Evolutionary conservation across 352 stramenopile genomes (phyloP).

Genomic region (Thalassiosira exigua): DNA sequence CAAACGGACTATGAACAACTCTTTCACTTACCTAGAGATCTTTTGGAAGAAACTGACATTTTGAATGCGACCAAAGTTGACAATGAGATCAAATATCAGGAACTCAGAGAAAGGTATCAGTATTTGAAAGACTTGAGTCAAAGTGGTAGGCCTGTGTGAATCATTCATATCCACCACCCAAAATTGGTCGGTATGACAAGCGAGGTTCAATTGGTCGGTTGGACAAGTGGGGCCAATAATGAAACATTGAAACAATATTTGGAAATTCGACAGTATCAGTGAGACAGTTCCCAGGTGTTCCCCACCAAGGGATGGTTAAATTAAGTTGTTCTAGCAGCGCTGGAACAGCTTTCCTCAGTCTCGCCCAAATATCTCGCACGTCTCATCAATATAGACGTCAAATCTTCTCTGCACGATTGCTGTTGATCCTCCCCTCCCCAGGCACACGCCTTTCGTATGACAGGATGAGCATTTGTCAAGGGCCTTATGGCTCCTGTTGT

Average conservation of each 20-base stretch:
- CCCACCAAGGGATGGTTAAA: too few species aligned
- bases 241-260: too few species aligned
- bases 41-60: slow-evolving; percentile 69
- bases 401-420: slow-evolving; percentile 6
- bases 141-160: slow-evolving; percentile 39
- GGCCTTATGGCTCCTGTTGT: background rate
- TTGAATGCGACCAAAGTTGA: slow-evolving; percentile 23
- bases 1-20: slow-evolving; percentile 69
- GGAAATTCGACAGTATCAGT: too few species aligned
- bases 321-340: too few species aligned
- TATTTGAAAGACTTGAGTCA: slow-evolving; percentile 31
- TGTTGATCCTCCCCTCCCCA: slow-evolving; percentile 27
- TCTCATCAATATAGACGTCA: slow-evolving; percentile 26
- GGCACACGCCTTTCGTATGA: slow-evolving; percentile 16
- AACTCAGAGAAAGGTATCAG: slow-evolving; percentile 45
- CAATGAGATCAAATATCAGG: background rate
- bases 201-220: too few species aligned
- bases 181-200: too few species aligned
- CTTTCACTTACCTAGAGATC: slow-evolving; percentile 72
- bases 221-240: too few species aligned
- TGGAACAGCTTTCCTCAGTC: too few species aligned
- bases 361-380: slow-evolving; percentile 21
- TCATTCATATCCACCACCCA: too few species aligned
- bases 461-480: slow-evolving; percentile 23
- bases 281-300: too few species aligned